Evolutionary conservation across 257 asterid species (phyloP), one percentile per base, ranked within the genome.

Genomic region (Lycium barbarum): DNA sequence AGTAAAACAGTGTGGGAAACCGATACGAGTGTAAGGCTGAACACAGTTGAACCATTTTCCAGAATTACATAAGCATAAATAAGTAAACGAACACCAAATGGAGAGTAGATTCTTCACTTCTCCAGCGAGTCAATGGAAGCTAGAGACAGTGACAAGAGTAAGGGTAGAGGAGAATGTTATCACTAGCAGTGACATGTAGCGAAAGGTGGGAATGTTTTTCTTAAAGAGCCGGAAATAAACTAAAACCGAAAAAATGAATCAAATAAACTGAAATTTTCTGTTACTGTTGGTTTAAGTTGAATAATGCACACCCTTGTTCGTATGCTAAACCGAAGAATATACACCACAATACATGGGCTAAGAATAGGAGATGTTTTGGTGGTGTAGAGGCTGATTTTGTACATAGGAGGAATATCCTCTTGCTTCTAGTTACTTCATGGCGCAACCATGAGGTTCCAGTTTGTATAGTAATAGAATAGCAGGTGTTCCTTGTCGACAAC

Each of bases 21-120:
- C 6, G 6, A 63, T 0, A 22, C 6, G 15, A 22, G 40, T 63
- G 33, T 63, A 22, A 63, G 17, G 71, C 70, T 63, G 17, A 63
- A 6, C 12, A 11, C 40, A 65, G 26, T 65, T 12, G 38, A 26
- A 65, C 72, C 45, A 26, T 26, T 65, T 65, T 26, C 17, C 14
- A 65, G 72, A 26, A 65, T 65, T 33, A 10, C 2, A 11, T 65
- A 65, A 33, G 72, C 72, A 65, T 26, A 40, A 26, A 26, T 65
- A 65, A 26, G 43, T 26, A 12, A 65, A 26, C 9, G 18, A 26
- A 65, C 18, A 26, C 72, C 5, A 26, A 61, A 65, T 3, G 45
- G 72, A 11, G 33, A 65, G 72, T 65, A 26, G 72, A 26, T 65
- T 65, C 72, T 65, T 65, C 72, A 65, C 26, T 33, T 65, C 72